Evolutionary conservation across 371 early-diverging fungal genomes (phyloP).

Genomic region (Zychaea mexicana): DNA sequence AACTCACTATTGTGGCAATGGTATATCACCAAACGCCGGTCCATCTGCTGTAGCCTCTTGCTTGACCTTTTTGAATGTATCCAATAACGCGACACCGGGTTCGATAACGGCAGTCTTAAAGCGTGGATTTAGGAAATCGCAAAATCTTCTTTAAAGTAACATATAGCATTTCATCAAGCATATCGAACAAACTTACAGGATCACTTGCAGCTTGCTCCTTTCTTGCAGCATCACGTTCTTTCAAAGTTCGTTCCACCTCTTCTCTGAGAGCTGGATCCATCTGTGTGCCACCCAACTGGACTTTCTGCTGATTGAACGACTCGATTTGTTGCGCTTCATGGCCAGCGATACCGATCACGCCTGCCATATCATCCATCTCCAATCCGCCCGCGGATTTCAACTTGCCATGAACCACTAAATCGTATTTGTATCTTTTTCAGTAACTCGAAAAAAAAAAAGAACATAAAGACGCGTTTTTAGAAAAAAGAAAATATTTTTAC

Average conservation of each 20-base stretch:
- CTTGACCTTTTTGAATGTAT: conserved; percentile 42
- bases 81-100: conserved; percentile 29
- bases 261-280: conserved; percentile 41
- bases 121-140: too few species aligned
- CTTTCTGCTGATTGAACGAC: conserved; percentile 70
- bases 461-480: not conserved
- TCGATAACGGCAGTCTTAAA: conserved; percentile 15
- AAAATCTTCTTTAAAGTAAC: not conserved
- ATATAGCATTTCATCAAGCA: not conserved
- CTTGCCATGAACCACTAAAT: conserved; percentile 27
- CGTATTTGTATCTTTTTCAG: not conserved
- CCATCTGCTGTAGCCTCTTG: conserved; percentile 44
- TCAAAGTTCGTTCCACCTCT: conserved; percentile 43
- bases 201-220: conserved; percentile 14
- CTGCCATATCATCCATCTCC: conserved; percentile 52
- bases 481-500: conserved; percentile 17
- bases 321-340: conserved; percentile 79
- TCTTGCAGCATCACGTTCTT: conserved; percentile 28
- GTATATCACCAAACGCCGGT: conserved; percentile 45
- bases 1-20: conserved; percentile 77
- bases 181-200: not conserved
- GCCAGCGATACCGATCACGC: conserved; percentile 74
- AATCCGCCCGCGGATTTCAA: conserved; percentile 32
- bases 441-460: not conserved
- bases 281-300: conserved; percentile 40